A percentile compares a stretch with the other conserved stretches of the same genome.
These are phyloP conservation scores for Azolla pinnata DNA, from an alignment of 75 land plant species.

Conservation along the genomic window DNA sequence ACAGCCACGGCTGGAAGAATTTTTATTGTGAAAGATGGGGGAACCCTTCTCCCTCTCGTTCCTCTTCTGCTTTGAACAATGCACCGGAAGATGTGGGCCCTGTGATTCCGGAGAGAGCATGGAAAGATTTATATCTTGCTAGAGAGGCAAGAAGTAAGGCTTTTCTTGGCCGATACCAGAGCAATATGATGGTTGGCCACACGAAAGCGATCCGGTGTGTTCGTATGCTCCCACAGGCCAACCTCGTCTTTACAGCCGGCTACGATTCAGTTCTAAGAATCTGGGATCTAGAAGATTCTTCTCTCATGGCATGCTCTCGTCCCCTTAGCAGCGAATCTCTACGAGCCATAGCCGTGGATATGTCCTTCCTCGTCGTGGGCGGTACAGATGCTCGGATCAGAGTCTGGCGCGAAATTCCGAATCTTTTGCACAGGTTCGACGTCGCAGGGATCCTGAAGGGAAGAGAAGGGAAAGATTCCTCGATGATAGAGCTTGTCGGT, in stretches of 20 bases:
- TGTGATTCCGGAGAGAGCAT: slow-evolving; percentile 34
- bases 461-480: slow-evolving; percentile 13
- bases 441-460: slow-evolving; percentile 32
- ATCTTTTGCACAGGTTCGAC: slow-evolving; percentile 57
- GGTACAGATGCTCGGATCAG: slow-evolving; percentile 72
- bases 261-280: slow-evolving; percentile 71
- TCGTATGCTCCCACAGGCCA: slow-evolving; percentile 56
- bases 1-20: slow-evolving; percentile 82
- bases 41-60: slow-evolving; percentile 24
- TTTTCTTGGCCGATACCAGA: slow-evolving; percentile 57
- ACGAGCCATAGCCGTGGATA: slow-evolving; percentile 79
- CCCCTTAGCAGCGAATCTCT: slow-evolving; percentile 62
- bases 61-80: too few species aligned
- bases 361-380: slow-evolving; percentile 59
- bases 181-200: slow-evolving; percentile 69
- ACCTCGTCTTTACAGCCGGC: slow-evolving; percentile 72
- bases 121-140: slow-evolving; percentile 85
- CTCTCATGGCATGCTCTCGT: slow-evolving; percentile 47
- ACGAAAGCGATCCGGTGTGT: slow-evolving; percentile 73
- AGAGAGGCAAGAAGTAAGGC: slow-evolving; percentile 72
- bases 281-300: slow-evolving; percentile 87
- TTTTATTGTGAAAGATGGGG: slow-evolving; percentile 96
- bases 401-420: slow-evolving; percentile 63
- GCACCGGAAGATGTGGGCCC: slow-evolving; percentile 16
- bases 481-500: slow-evolving; percentile 52